Evolutionary conservation across 2,329 filamentous ascomycete species (phyloP).

Genomic region (Aureobasidium melanogenum): DNA sequence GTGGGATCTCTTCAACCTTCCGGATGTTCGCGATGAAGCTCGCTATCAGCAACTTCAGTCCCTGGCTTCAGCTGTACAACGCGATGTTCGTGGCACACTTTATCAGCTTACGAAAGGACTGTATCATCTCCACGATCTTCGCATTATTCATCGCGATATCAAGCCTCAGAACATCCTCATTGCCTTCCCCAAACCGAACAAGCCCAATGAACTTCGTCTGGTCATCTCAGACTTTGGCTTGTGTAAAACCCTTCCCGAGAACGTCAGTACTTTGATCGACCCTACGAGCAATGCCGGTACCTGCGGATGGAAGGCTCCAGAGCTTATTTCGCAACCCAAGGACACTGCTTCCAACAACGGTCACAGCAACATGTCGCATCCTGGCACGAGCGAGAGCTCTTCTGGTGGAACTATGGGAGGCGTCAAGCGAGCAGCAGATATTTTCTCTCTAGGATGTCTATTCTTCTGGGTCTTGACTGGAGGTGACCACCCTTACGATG

Average conservation of each 20-base stretch:
- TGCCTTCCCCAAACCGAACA: conserved; percentile 54
- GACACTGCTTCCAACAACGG: conserved; percentile 36
- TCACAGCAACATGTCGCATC: conserved; percentile 34
- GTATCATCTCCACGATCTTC: conserved; percentile 77
- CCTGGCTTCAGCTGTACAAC: conserved; percentile 62
- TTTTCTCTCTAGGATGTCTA: conserved; percentile 94
- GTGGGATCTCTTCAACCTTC: conserved; percentile 75
- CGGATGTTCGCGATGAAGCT: conserved; percentile 40
- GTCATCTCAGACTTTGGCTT: conserved; percentile 96
- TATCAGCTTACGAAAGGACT: conserved; percentile 87
- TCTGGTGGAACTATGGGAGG: conserved; percentile 43
- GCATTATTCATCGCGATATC: conserved; percentile 93
- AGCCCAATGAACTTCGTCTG: conserved; percentile 34
- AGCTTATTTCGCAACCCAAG: conserved; percentile 61
- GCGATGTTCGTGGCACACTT: conserved; percentile 69
- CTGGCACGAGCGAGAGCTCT: conserved; percentile 53
- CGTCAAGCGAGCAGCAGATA: conserved; percentile 91
- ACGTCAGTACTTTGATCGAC: conserved; percentile 87
- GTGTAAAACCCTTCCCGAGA: conserved; percentile 92
- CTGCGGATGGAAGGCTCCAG: conserved; percentile 91
- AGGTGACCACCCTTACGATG: conserved; percentile 86
- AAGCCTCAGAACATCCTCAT: conserved; percentile 98
- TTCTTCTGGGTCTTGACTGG: conserved; percentile 98
- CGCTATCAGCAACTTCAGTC: conserved; percentile 33
- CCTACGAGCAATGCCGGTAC: conserved; percentile 93